These are phyloP conservation scores for Gossypium turneri DNA, from an alignment of 345 rosid genomes.

Conservation along the genomic window DNA sequence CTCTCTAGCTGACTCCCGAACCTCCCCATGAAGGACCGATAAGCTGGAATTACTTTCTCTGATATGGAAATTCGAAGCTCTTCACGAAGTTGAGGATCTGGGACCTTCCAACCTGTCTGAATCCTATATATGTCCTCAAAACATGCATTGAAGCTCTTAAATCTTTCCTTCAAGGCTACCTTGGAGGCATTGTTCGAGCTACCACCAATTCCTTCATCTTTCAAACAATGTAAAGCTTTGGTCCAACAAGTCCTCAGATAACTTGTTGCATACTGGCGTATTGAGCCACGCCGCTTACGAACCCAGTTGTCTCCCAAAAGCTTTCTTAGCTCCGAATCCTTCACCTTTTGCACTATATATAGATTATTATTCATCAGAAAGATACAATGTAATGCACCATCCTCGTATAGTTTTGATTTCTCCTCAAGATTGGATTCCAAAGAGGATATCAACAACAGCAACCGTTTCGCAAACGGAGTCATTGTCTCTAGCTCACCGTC, in stretches of 20 bases:
- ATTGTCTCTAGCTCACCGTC: constrained; percentile 33
- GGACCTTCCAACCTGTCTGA: constrained; percentile 95
- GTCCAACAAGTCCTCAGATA: constrained; percentile 94
- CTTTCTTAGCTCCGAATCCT: constrained; percentile 78
- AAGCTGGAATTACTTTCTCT: constrained; percentile 83
- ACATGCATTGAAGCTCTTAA: constrained; percentile 37
- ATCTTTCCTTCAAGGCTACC: constrained; percentile 77
- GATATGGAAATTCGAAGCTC: constrained; percentile 90
- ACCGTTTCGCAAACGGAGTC: constrained; percentile 55
- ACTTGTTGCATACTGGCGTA: constrained; percentile 79
- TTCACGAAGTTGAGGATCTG: constrained; percentile 91
- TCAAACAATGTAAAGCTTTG: constrained; percentile 68
- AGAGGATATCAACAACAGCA: constrained; percentile 51
- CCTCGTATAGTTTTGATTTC: constrained; percentile 80
- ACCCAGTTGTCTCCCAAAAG: constrained; percentile 92
- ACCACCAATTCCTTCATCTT: constrained; percentile 74
- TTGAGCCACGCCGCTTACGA: constrained; percentile 72
- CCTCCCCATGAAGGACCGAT: constrained; percentile 85
- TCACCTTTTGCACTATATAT: constrained; percentile 86
- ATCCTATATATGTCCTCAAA: constrained; percentile 84
- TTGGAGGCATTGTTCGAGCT: constrained; percentile 69
- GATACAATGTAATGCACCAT: constrained; percentile 61
- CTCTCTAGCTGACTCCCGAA: constrained; percentile 74
- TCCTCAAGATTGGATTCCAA: constrained; percentile 82
- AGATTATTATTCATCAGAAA: constrained; percentile 88